Base-by-base conservation (phyloP, 768 basidiomycete species). In the Tubosaeta sp. region DNA sequence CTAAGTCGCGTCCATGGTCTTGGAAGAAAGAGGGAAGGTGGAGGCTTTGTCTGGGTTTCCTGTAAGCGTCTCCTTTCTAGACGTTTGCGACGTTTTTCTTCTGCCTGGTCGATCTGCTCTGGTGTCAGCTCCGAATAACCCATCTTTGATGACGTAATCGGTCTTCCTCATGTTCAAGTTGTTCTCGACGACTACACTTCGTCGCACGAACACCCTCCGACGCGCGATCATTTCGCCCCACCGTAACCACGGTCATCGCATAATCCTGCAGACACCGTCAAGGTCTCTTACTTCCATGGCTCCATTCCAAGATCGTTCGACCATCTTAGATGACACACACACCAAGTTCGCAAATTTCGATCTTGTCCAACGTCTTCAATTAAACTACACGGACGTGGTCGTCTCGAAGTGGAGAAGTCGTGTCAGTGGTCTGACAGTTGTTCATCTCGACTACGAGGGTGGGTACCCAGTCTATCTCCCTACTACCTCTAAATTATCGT, bases 381-480 rank as follows among this genome's bases (percentile, higher is more conserved):
- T 94, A 42, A 84, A 86, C 58, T 92, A 85, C 49, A 74, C 86
- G 10, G 90, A 93, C 54, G 82, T 95, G 38, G 76, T 76, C 16
- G 76, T 95, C 41, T 89, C 88, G 9, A 95, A 93, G 71, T 97
- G 92, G 91, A 79, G 81, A 63, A 95, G 91, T 59, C 78, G 87
- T 55, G 78, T 80, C 46, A 92, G 91, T 29, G 95, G 95, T n/a
- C 72, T 97, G 53, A 88, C 82, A 25, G 81, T 97, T 14, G 88
- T 97, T 32, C 90, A 97, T 72, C 77, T 95, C 16, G 89, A 93
- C 68, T 92, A 94, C 66, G 85, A 94, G 65, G 91, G 91, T 86
- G 59, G 59, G 74, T 59, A 16, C 46, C 35, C 49, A 47, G 19
- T 32, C 29, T 17, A 37, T 31, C 59, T 51, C 26, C 27, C 38